Base-by-base conservation (phyloP, 108 stramenopile genomes). In the Schizochytrium sp. region DNA sequence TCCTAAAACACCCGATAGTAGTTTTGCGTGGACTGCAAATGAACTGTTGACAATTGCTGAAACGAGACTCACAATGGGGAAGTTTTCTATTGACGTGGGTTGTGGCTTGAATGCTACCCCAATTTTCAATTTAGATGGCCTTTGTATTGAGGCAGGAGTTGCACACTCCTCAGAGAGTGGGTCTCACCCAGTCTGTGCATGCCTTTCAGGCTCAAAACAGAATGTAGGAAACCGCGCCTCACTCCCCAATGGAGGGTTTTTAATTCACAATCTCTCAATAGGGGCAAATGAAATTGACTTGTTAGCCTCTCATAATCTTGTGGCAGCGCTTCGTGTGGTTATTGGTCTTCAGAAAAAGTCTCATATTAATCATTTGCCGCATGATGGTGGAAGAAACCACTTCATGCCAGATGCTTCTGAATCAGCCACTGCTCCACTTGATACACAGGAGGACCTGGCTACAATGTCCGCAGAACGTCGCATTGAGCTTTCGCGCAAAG, bases 401-500 rank as follows among this genome's bases (percentile, higher is more conserved):
- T 28, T 28, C 28, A 28, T 28, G 28, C 28, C 28, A 28, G 28
- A 28, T 28, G 28, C 28, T 28, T 28, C 28, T 28, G 28, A 28
- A 28, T 28, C 28, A 28, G 28, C 28, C 28, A 28, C 28, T 28
- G 28, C 28, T 28, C 28, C 28, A 28, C 28, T 28, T 28, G 28
- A 28, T 28, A 28, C 28, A 28, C 28, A 49, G 15, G 28, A 50
- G 1, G 76, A 83, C 15, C 47, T 83, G 8, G 76, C 76, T 38
- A 83, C 28, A 0, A 17, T 83, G 4, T 83, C 76, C 47, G 76
- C 76, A 1, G 76, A 49, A 40, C 47, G 53, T 5, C 76, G 76
- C 53, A 83, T 83, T 53, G 76, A 83, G 47, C 76, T 83, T 1
- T 83, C 76, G 15, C 53, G 53, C 76, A 49, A 83, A 10, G 76